phyloP scores from a whole-genome alignment of 1,284 basidiomycete genomes.

The Gomphus bonarii region DNA sequence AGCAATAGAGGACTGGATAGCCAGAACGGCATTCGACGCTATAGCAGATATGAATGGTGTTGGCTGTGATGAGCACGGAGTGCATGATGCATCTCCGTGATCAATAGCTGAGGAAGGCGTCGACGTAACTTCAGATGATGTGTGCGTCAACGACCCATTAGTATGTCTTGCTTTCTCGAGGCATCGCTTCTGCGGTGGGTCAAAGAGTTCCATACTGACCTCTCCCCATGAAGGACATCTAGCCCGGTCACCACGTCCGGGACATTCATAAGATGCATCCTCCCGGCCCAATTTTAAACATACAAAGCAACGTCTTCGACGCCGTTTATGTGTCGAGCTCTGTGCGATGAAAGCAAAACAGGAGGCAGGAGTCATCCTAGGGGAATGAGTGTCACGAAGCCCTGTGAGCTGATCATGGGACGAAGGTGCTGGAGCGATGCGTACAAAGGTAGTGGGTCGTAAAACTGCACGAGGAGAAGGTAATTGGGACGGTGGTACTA shows the following conservation, averaged over 20 bases:
- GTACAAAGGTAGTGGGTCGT: not conserved
- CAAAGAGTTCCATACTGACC: not conserved
- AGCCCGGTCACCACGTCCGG: conserved; percentile 9
- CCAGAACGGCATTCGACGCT: not conserved
- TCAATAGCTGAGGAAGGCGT: not conserved
- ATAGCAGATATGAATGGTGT: not conserved
- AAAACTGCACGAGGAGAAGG: not conserved
- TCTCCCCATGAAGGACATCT: conserved; percentile 3
- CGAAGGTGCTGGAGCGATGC: not conserved
- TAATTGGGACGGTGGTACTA: not conserved
- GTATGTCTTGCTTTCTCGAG: not conserved
- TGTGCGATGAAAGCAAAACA: not conserved
- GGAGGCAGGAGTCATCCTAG: not conserved
- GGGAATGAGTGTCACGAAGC: not conserved
- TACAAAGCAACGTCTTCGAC: conserved; percentile 9
- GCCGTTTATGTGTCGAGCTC: conserved; percentile 2
- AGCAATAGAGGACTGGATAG: not conserved
- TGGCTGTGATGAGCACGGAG: not conserved
- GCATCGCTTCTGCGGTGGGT: not conserved
- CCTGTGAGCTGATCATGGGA: not conserved
- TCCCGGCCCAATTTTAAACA: conserved; percentile 4
- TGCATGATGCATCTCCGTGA: not conserved
- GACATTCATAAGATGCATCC: conserved; percentile 5
- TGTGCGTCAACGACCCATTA: not conserved
- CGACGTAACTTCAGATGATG: not conserved